Evolutionary conservation across 192 early-diverging fungal species (phyloP), one percentile per base, ranked within the genome.

Genomic region (Coemansia sp.): DNA sequence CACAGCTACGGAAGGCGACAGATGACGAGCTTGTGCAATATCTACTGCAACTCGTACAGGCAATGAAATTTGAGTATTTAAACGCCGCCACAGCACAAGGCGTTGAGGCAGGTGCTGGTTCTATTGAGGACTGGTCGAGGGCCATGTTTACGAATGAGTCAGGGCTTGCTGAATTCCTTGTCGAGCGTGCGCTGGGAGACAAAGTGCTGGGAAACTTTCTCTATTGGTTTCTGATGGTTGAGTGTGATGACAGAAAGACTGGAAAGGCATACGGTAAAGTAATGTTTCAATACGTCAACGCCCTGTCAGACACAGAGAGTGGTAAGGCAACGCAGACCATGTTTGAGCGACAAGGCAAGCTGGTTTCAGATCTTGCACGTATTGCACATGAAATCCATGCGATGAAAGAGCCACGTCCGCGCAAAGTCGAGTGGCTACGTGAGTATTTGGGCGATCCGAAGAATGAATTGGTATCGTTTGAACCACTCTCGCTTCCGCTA

Each of bases 201-300:
- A 86, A 86, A 9, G 82, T 90, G 18, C 78, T 99, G 54, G 97
- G 95, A 54, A 98, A 95, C 76, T 90, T 91, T 54, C 92, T 98
- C 57, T 88, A 96, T 75, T 98, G 96, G 96, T 97, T 96, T 74
- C 69, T 99, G 14, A 95, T 92, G 91, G 94, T 98, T 1, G 97
- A 99, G 74, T 94, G 87, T 70, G 91, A 94, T 59, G 94, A 97
- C 76, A 90, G 85, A 48, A 68, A 78, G 6, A 86, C 85, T 25
- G 93, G 93, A 19, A 89, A 88, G 68, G 89, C 94, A 83, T 99
- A 92, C 70, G 92, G 81, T 5, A 92, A 91, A 79, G 87, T 97
- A 6, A 85, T 87, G 10, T 94, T 85, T 73, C 87, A 92, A 18
- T 99, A 89, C 75, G 76, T 93, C 83, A 86, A 73, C 19, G 84